Base-by-base conservation (phyloP, 768 basidiomycete genomes). In the Galerina sulciceps region DNA sequence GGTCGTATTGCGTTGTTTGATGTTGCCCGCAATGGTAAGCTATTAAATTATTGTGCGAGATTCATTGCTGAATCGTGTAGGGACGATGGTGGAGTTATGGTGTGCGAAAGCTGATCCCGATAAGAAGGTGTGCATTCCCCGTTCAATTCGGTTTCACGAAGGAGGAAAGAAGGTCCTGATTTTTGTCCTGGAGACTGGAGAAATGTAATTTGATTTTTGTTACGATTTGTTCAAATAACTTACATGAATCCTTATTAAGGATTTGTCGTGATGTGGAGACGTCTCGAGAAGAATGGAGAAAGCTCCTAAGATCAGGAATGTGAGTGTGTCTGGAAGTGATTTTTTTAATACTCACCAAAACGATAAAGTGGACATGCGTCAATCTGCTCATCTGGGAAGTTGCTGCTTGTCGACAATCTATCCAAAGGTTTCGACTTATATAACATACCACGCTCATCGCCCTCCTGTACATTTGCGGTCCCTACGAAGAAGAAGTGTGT, bases 361-460 rank as follows among this genome's bases (percentile, higher is more conserved):
- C 10, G 18, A 52, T 17, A 1, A 26, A 55, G 54, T 26, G 59
- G 47, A 13, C 42, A 60, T 44, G 48, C 59, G 14, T 18, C 20
- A 23, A 37, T 60, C n/a, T 44, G 18, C 23, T 18, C 43, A 10
- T 17, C 43, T 10, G 43, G 22, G 9, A 48, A 44, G 48, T 40
- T 35, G n/a, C n/a, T 60, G 34, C 58, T 63, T 9, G 49, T 63
- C 13, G 50, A 59, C 37, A 63, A 59, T 18, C n/a, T 63, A 3
- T 41, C 54, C 8, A 63, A 47, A 38, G 57, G 57, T 3, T 56
- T 56, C 35, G 50, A 63, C 23, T 18, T 63, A 4, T 63, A 63
- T 14, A 20, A 56, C 6, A 38, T 53, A 13, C 58, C 61, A 8
- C n/a, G 50, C 14, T 55, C 57, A 2, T 58, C 49, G 6, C 61